These are phyloP conservation scores for Breviolum minutum DNA, from an alignment of 73 alveolate species.

Conservation along the genomic window DNA sequence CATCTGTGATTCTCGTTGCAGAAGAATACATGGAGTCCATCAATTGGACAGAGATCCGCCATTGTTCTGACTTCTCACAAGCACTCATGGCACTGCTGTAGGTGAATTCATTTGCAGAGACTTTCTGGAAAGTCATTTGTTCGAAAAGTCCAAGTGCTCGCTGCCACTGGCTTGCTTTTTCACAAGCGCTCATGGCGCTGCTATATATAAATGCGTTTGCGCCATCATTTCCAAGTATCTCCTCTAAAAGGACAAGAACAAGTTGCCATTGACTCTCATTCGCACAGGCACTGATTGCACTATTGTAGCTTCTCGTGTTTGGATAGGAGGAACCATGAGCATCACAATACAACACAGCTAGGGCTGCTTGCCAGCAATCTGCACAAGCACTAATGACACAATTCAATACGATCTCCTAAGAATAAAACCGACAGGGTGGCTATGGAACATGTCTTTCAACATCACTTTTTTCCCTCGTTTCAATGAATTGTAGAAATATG, in stretches of 20 bases:
- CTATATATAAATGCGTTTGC: constrained; percentile 22
- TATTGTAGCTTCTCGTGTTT: constrained; percentile 19
- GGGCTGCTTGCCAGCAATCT: constrained; percentile 13
- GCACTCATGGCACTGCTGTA: constrained; percentile 74
- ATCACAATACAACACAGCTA: background rate
- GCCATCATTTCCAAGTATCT: background rate
- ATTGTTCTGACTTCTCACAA: constrained; percentile 32
- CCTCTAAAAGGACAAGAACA: background rate
- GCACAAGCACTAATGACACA: background rate
- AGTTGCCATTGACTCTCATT: constrained; percentile 40
- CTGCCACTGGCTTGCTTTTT: constrained; percentile 34
- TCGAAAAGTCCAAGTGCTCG: constrained; percentile 4
- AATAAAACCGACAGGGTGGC: background rate
- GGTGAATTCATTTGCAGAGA: constrained; percentile 11
- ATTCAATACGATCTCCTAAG: constrained; percentile 30
- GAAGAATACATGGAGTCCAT: constrained; percentile 7
- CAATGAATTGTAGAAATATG: no score
- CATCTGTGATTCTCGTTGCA: constrained; percentile 7
- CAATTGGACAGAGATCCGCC: constrained; percentile 46
- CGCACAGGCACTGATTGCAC: constrained; percentile 51
- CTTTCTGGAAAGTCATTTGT: background rate
- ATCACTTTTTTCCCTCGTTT: no score
- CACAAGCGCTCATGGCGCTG: constrained; percentile 56
- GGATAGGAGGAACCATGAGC: background rate
- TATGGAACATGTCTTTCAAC: background rate